phyloP scores from a whole-genome alignment of 805 yeast genomes.

The Yarrowia sp. region DNA sequence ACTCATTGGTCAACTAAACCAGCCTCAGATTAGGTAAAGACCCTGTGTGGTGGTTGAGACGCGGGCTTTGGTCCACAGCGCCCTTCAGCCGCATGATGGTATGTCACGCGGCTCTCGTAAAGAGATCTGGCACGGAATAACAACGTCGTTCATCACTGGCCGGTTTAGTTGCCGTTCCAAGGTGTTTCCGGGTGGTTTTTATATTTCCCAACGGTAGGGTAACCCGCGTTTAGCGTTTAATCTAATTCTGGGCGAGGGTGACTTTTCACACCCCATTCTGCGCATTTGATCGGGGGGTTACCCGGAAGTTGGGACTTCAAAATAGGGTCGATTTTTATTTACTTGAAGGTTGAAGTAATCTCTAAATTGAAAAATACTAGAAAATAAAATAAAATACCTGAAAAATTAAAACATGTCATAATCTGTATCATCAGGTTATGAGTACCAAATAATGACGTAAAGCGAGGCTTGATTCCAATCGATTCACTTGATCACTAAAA shows the following conservation, averaged over 20 bases:
- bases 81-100: slow-evolving; percentile 38
- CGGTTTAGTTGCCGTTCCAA: slow-evolving; percentile 22
- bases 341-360: too few relatives aligned
- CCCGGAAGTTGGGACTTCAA: too few relatives aligned
- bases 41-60: slow-evolving; percentile 34
- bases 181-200: not conserved
- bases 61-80: slow-evolving; percentile 37
- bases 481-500: too few relatives aligned
- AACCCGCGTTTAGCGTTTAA: slow-evolving; percentile 19
- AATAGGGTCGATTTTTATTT: too few relatives aligned
- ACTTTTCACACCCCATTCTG: too few relatives aligned
- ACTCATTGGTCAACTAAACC: slow-evolving; percentile 2
- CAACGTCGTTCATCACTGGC: slow-evolving; percentile 38
- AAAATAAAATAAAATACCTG: too few relatives aligned
- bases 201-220: slow-evolving; percentile 11
- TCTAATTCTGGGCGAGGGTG: not conserved
- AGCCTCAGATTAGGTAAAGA: slow-evolving; percentile 30
- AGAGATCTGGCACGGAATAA: slow-evolving; percentile 37
- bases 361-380: too few relatives aligned
- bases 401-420: too few relatives aligned
- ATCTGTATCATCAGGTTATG: too few relatives aligned
- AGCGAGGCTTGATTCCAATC: too few relatives aligned
- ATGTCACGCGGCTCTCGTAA: slow-evolving; percentile 29
- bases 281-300: too few relatives aligned
- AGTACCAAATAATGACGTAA: too few relatives aligned